Evolutionary conservation across 169 alveolate genomes (phyloP).

Genomic region (Cryptosporidium canis): DNA sequence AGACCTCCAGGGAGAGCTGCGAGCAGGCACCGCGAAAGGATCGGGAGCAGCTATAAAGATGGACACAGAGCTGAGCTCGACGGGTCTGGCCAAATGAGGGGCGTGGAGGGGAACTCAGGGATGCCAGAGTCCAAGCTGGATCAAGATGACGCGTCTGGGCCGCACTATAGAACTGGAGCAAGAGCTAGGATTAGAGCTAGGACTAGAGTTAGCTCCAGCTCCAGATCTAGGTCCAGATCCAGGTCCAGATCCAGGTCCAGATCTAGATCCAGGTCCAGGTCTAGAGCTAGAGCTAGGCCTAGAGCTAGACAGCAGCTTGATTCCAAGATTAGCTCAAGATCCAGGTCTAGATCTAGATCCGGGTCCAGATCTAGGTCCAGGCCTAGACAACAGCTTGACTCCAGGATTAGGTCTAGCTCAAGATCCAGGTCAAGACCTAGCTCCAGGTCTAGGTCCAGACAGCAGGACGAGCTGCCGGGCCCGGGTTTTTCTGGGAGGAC

Average conservation of each 20-base stretch:
- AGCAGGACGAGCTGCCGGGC: no score
- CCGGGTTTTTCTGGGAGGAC: no score
- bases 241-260: slow-evolving; percentile 11
- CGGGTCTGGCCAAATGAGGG: slow-evolving; percentile 43
- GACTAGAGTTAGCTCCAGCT: no score
- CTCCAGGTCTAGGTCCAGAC: no score
- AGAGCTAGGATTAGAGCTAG: slow-evolving; percentile 84
- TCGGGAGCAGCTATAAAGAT: slow-evolving; percentile 15
- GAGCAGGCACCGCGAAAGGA: slow-evolving; percentile 39
- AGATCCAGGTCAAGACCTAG: no score
- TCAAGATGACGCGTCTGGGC: slow-evolving; percentile 83
- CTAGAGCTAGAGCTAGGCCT: background rate
- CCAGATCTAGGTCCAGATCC: slow-evolving; percentile 70
- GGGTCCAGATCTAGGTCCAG: background rate
- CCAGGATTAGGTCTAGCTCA: no score
- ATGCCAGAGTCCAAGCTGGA: slow-evolving; percentile 73
- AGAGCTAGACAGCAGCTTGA: no score
- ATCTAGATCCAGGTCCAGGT: slow-evolving; percentile 61
- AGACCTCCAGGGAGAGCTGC: slow-evolving; percentile 20
- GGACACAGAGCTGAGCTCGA: slow-evolving; percentile 70
- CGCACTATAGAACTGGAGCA: slow-evolving; percentile 81
- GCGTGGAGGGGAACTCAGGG: slow-evolving; percentile 1
- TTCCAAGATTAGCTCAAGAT: no score
- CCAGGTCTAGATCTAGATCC: background rate
- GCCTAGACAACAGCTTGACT: no score